phyloP scores from a whole-genome alignment of 192 early-diverging fungal species.

The Podila minutissima region DNA sequence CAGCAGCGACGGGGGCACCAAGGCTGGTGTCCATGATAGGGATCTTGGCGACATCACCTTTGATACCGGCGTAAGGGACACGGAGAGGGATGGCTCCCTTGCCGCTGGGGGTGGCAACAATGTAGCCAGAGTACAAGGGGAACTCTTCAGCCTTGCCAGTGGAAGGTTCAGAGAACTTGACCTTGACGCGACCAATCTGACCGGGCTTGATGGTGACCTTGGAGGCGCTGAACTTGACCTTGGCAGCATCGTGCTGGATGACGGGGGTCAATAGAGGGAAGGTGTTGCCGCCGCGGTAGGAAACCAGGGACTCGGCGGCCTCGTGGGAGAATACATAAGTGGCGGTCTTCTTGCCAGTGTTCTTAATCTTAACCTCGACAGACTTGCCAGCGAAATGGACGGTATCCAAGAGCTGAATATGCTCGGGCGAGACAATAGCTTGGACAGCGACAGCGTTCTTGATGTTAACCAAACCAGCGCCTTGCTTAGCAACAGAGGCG shows the following conservation, averaged over 20 bases:
- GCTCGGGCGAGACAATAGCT: constrained; percentile 61
- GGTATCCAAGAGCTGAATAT: constrained; percentile 66
- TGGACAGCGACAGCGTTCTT: constrained; percentile 65
- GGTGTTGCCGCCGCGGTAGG: constrained; percentile 24
- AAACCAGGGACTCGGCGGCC: constrained; percentile 53
- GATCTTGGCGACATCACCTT: constrained; percentile 24
- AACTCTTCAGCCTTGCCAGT: constrained; percentile 19
- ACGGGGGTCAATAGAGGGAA: constrained; percentile 41
- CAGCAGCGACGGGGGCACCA: constrained; percentile 6
- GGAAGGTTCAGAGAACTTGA: constrained; percentile 54
- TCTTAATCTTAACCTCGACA: constrained; percentile 52
- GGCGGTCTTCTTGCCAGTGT: constrained; percentile 36
- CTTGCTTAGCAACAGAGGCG: constrained; percentile 66
- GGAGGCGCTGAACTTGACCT: constrained; percentile 36
- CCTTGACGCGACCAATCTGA: constrained; percentile 30
- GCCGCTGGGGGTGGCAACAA: constrained; percentile 27
- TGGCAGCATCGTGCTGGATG: constrained; percentile 33
- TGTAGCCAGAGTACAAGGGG: constrained; percentile 32
- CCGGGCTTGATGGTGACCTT: constrained; percentile 44
- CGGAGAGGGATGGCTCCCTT: constrained; percentile 16
- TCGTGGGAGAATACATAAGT: constrained; percentile 53
- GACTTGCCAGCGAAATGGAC: constrained; percentile 31
- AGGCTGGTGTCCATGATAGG: constrained; percentile 38
- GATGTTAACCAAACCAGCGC: constrained; percentile 81
- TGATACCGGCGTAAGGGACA: constrained; percentile 48